These are phyloP conservation scores for Herpetospermum pedunculosum DNA, from an alignment of 306 rosid species.

Conservation along the genomic window DNA sequence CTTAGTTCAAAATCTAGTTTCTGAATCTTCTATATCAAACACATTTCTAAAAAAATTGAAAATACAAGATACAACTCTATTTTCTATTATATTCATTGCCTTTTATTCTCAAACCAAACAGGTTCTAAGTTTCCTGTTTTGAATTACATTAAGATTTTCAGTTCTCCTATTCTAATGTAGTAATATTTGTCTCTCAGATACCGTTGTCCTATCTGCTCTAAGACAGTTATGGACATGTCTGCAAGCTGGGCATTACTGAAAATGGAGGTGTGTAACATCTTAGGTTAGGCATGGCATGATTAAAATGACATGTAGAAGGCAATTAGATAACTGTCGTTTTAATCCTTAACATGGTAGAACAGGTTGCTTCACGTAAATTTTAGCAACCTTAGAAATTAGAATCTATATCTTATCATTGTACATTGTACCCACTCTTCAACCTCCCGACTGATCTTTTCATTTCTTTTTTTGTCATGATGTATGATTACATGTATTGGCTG, in stretches of 20 bases:
- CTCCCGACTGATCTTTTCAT: not conserved
- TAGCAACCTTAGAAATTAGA: not conserved
- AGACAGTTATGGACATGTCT: constrained; percentile 40
- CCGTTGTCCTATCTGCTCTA: constrained; percentile 64
- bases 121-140: not conserved
- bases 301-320: not conserved
- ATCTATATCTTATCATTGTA: not conserved
- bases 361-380: not conserved
- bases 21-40: not conserved
- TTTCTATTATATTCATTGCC: not conserved
- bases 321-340: not conserved
- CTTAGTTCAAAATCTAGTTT: not conserved
- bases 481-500: not conserved
- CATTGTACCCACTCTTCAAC: not conserved
- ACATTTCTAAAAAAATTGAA: not conserved
- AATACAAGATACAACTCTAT: not conserved
- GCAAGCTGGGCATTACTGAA: constrained; percentile 30
- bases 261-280: constrained; percentile 26
- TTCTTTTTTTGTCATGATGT: not conserved
- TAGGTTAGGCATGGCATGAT: not conserved
- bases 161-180: not conserved
- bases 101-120: constrained; percentile 4
- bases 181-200: constrained; percentile 25
- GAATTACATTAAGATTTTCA: not conserved
- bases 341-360: not conserved